Conservation (phyloP, 495 filamentous ascomycete species). For the Terfezia claveryi region DNA sequence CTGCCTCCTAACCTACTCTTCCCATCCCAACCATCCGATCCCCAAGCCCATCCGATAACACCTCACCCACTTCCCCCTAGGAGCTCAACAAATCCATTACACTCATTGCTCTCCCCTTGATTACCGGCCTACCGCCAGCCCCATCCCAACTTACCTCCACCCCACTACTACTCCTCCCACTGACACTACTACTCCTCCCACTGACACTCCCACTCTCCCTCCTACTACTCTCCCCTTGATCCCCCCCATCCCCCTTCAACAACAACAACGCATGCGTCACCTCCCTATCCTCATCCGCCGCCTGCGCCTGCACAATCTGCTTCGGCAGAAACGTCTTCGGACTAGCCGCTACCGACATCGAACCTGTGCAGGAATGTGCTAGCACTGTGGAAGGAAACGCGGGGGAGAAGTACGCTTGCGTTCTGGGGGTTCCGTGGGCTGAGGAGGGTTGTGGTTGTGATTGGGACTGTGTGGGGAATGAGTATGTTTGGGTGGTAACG, state of each 20-base stretch:
- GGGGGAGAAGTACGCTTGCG: background rate
- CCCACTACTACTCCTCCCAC: slow-evolving; percentile 9
- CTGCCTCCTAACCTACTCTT: too few relatives aligned
- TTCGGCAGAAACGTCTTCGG: slow-evolving; percentile 7
- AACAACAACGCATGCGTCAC: slow-evolving; percentile 61
- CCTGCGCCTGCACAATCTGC: slow-evolving; percentile 20
- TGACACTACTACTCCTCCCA: slow-evolving; percentile 7
- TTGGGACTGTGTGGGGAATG: background rate
- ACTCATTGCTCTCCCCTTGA: slow-evolving; percentile 31
- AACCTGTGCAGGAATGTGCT: slow-evolving; percentile 6
- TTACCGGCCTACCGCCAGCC: background rate
- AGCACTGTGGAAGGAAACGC: slow-evolving; percentile 26
- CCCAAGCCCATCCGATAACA: slow-evolving; percentile 3
- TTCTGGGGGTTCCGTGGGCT: background rate
- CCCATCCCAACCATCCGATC: too few relatives aligned
- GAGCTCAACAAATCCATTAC: slow-evolving; percentile 58
- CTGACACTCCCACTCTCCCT: slow-evolving; percentile 4
- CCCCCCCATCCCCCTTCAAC: slow-evolving; percentile 41
- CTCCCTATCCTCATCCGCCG: slow-evolving; percentile 39
- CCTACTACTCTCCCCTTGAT: slow-evolving; percentile 6
- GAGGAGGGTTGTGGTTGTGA: background rate
- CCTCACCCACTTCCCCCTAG: slow-evolving; percentile 14
- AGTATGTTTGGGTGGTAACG: background rate
- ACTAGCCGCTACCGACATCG: too few relatives aligned
- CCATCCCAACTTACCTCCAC: slow-evolving; percentile 22